Conservation (phyloP, 352 stramenopile genomes). For the Thraustochytrium sp. region DNA sequence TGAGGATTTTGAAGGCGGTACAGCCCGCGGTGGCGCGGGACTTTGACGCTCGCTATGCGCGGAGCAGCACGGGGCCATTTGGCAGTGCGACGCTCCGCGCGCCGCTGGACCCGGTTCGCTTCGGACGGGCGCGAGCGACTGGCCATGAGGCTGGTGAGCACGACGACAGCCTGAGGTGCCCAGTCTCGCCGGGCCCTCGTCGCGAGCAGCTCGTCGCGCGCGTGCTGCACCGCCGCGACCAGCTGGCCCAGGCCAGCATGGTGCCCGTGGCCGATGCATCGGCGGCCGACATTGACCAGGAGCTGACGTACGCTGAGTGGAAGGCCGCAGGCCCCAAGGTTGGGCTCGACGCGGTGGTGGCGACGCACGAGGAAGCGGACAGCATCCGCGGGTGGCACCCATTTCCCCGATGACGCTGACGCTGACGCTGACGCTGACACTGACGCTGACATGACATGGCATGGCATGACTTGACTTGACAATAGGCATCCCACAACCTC, state of each 20-base stretch:
- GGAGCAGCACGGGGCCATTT: not conserved
- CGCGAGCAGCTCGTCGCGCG: slow-evolving; percentile 18
- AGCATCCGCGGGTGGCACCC: not conserved
- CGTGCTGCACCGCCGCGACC: not conserved
- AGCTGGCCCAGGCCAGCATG: not conserved
- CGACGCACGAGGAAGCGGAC: not conserved
- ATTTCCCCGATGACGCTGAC: not conserved
- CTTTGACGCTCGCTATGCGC: not conserved
- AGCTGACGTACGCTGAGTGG: not conserved
- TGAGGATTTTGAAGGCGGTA: not conserved
- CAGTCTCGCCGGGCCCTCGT: not conserved
- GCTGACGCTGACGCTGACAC: too few species aligned
- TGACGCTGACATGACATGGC: too few species aligned
- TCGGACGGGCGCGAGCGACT: not conserved
- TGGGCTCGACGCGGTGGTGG: not conserved
- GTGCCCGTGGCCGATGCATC: not conserved
- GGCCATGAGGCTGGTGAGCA: not conserved
- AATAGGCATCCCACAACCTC: too few species aligned
- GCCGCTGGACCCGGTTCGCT: not conserved
- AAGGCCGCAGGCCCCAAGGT: not conserved
- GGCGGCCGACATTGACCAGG: not conserved
- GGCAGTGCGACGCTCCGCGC: not conserved
- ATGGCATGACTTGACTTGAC: too few species aligned
- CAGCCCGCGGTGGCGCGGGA: not conserved
- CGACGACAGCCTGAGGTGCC: not conserved